Base-by-base conservation (phyloP, 805 yeast genomes). In the Lipomyces sp. region DNA sequence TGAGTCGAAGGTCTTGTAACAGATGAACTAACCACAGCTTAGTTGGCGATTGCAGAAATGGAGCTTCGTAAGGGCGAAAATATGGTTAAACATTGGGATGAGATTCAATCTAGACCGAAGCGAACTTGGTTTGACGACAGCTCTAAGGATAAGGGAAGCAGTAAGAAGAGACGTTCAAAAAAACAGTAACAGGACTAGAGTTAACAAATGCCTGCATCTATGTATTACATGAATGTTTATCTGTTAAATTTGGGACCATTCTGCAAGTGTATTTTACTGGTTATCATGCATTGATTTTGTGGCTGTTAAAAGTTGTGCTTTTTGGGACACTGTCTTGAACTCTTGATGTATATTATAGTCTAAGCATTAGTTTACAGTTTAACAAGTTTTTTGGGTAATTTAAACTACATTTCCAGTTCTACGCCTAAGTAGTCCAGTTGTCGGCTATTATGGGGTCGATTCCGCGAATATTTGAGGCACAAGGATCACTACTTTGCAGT, bases 71-170 rank as follows among this genome's bases (percentile, higher is more conserved):
- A 90, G 77, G 97, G 97, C 64, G 90, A 89, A 74, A 95, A 95
- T 77, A 73, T 95, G 76, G 79, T 95, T 69, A 89, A 85, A 75
- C 92, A 90, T 73, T 86, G 86, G 71, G 85, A 85, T 62, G 98
- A 95, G 78, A 95, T 95, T 75, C 84, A 86, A 71, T 81, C 97
- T 0, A 85, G 98, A 75, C 98, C 99, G 42, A 92, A 86, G 78
- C 87, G 99, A 80, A 95, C 99, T 0, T 95, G 99, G 99, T 94
- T 95, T 37, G 69, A 62, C 24, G 66, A 67, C 39, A 59, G 60
- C 54, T 29, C 13, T 48, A 48, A 24, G 13, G 56, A 59, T 13
- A 59, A 62, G 53, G 53, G 42, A 30, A 59, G 59, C 59, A 48
- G 53, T 13, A 64, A 64, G 53, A 59, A 58, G 24, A n/a, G 48